Conservation (phyloP, 148 eudicot genomes). For the Polygonum aviculare region DNA sequence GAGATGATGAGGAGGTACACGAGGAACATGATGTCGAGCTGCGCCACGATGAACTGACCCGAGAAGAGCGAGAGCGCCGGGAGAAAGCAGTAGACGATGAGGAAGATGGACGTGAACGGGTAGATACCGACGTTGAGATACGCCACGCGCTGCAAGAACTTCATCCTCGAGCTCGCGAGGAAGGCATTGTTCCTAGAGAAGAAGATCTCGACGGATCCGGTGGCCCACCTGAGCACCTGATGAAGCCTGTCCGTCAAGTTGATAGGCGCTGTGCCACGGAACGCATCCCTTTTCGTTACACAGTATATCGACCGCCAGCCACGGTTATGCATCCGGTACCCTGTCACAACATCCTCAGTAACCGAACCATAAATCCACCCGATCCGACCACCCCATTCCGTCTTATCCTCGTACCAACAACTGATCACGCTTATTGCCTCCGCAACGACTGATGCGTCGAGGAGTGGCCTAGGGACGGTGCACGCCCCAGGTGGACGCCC, state of each 20-base stretch:
- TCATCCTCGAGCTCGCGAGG: constrained; percentile 13
- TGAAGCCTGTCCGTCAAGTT: constrained; percentile 14
- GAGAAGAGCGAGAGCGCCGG: constrained; percentile 16
- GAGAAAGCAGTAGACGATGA: constrained; percentile 13
- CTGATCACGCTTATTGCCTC: constrained; percentile 14
- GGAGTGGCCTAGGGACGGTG: background rate
- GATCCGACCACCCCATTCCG: constrained; percentile 20
- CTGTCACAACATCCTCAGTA: constrained; percentile 10
- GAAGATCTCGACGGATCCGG: constrained; percentile 12
- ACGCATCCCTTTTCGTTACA: constrained; percentile 6
- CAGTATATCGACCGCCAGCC: constrained; percentile 12
- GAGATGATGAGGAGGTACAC: constrained; percentile 14
- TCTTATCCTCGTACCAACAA: constrained; percentile 17
- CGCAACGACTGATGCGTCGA: background rate
- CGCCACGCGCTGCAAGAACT: constrained; percentile 8
- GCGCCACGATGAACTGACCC: constrained; percentile 9
- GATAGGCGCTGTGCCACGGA: constrained; percentile 12
- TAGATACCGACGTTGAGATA: constrained; percentile 11
- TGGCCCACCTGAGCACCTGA: constrained; percentile 13
- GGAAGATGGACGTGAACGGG: constrained; percentile 13
- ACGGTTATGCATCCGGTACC: constrained; percentile 15
- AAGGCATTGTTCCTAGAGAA: constrained; percentile 13
- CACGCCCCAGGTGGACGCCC: constrained; percentile 10
- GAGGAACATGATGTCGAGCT: constrained; percentile 1
- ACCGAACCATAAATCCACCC: constrained; percentile 17